Base-by-base conservation (phyloP, 805 yeast species). In the Phaffomyces antillensis region DNA sequence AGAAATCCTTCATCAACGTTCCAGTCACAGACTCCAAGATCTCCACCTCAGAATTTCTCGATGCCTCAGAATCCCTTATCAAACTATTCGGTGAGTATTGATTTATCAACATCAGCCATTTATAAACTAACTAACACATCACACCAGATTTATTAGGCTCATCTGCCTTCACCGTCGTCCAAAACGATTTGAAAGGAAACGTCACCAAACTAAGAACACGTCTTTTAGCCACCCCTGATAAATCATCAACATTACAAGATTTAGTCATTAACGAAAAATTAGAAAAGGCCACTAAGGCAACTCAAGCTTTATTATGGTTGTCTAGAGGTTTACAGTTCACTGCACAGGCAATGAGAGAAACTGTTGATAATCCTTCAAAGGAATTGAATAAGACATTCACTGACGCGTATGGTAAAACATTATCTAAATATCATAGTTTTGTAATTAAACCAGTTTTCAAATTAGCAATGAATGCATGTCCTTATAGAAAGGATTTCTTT, bases 391-490 rank as follows among this genome's bases (percentile, higher is more conserved):
- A 73, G 59, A 79, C 95, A 30, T 88, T 88, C 72, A 86, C 89
- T 43, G 84, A 81, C 56, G 85, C 95, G n/a, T 88, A 88, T 70
- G 60, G 73, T 50, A 84, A 83, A 67, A 88, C 96, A 6, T 75
- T 88, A 61, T 75, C 83, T 48, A 80, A 88, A 65, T 82, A 79
- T 67, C 96, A 88, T 68, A 81, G 83, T 43, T 77, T 88, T 75
- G 70, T 88, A 58, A 73, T 88, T 50, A 84, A 83, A 60, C 96
- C 96, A 25, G 79, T 89, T 43, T 88, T 88, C 77, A 86, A 86
- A 68, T 73, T 89, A 62, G 96, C 96, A 40, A 89, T 88, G 96
- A 86, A 85, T 65, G 95, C 96, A 2, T 86, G 95, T 65, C 96
- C 96, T 12, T 89, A 86, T 67, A 79, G 96, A 70, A 79, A 77